Base-by-base conservation (phyloP, 2,329 filamentous ascomycete genomes). In the Ramularia collo-cygni region DNA sequence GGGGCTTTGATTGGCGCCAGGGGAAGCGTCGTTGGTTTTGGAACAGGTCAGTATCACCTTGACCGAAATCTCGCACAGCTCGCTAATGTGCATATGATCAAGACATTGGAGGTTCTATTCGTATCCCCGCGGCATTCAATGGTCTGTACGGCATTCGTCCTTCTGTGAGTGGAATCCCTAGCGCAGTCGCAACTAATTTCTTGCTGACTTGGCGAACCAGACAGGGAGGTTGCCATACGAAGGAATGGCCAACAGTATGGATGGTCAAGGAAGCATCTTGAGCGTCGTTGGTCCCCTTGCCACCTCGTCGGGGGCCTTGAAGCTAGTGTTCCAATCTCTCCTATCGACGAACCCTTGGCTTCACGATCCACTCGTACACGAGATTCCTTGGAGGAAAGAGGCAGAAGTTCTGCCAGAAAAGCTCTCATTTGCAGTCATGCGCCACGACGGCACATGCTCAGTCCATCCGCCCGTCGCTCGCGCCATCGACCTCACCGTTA, bases 261-360 rank as follows among this genome's bases (percentile, higher is more conserved):
- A 75, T 37, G 81, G 81, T 0, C 79, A 85, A 50, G 78, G 75
- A 48, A 72, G 69, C 0, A 68, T 83, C 21, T 64, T 76, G 2
- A 81, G 75, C 0, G 76, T 81, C 1, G 70, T 81, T 9, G 82
- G 81, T 0, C 78, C 79, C 0, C 57, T 87, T 10, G 74, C 74
- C 0, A 74, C 72, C 1, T 77, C 73, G 1, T 61, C 73, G 1
- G 65, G 68, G 1, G 72, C 71, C 0, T 52, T 84, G 9, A 70
- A 69, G 28, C 59, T 85, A 3, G 53, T 79, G 2, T 67, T 77
- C 2, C 71, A 76, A 50, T 63, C 72, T 0, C 55, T 85, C 2
- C 62, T 87, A 1, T 65, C 64, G 9, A 70, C 70, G 21, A 52
- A 76, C 38, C 82, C 82, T 0, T 86, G 82, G 83, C 60, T 77